phyloP scores from a whole-genome alignment of 805 yeast species.

The Priceomyces carsonii region DNA sequence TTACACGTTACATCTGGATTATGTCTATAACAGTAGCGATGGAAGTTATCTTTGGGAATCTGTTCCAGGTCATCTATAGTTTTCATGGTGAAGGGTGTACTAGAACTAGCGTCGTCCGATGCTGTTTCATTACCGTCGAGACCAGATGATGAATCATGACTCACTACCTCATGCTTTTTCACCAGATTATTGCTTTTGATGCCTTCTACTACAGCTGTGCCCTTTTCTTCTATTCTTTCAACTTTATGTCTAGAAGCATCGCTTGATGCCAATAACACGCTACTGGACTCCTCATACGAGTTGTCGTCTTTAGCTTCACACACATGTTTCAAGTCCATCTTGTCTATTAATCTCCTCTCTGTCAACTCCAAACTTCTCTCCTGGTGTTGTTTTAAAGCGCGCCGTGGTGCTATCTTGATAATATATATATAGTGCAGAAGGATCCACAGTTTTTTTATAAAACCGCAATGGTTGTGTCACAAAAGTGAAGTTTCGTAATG shows the following conservation, averaged over 20 bases:
- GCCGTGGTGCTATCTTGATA: not conserved
- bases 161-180: constrained; percentile 4
- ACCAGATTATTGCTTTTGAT: not conserved
- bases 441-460: constrained; percentile 8
- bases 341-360: no score
- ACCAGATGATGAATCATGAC: not conserved
- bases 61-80: constrained; percentile 43
- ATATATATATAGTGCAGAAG: not conserved
- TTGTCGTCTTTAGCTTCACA: constrained; percentile 9
- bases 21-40: constrained; percentile 85
- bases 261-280: constrained; percentile 8
- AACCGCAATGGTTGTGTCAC: no score
- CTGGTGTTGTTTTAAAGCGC: no score
- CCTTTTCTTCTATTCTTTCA: not conserved
- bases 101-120: constrained; percentile 10
- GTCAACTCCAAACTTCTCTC: no score
- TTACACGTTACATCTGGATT: constrained; percentile 83
- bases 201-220: not conserved
- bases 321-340: constrained; percentile 12
- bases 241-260: constrained; percentile 1
- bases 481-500: no score
- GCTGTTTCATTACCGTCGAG: constrained; percentile 17
- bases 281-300: constrained; percentile 5
- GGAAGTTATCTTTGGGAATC: constrained; percentile 53
- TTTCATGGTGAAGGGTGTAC: constrained; percentile 40